Percentiles rank a stretch among this genome's conserved stretches.
Conservation (phyloP, 2,329 filamentous ascomycete genomes). For the Cladosporium cucumerinum region DNA sequence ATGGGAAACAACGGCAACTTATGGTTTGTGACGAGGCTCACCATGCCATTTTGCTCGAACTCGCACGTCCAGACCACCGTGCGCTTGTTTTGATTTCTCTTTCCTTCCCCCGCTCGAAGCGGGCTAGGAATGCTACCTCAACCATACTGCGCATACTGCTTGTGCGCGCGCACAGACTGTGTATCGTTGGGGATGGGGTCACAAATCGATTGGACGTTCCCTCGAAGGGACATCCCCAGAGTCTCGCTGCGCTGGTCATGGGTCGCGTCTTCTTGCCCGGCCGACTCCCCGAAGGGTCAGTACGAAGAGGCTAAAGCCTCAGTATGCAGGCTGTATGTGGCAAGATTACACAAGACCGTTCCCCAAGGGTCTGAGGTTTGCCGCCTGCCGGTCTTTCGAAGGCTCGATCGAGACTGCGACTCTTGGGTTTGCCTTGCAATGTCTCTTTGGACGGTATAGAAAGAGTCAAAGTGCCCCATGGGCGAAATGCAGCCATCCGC, state of each 20-base stretch:
- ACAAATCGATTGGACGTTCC: conserved; percentile 20
- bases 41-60: neutral
- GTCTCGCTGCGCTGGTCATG: neutral
- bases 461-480: neutral
- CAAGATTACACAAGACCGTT: conserved; percentile 10
- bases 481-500: neutral
- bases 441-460: neutral
- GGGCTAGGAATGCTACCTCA: conserved; percentile 27
- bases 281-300: conserved; percentile 1
- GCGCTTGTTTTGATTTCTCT: conserved; percentile 18
- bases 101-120: conserved; percentile 18
- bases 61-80: conserved; percentile 7
- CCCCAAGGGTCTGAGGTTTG: neutral
- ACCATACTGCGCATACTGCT: conserved; percentile 14
- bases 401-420: conserved; percentile 7
- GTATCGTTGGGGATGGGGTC: conserved; percentile 18
- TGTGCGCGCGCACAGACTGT: conserved; percentile 28
- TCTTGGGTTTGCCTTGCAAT: neutral
- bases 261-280: neutral
- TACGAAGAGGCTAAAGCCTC: conserved; percentile 2
- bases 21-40: neutral
- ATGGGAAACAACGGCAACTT: neutral
- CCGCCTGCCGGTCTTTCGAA: neutral
- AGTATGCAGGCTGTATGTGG: conserved; percentile 1
- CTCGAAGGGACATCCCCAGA: conserved; percentile 2